phyloP scores from a whole-genome alignment of 2,329 filamentous ascomycete genomes.

The Aquanectria penicillioides region DNA sequence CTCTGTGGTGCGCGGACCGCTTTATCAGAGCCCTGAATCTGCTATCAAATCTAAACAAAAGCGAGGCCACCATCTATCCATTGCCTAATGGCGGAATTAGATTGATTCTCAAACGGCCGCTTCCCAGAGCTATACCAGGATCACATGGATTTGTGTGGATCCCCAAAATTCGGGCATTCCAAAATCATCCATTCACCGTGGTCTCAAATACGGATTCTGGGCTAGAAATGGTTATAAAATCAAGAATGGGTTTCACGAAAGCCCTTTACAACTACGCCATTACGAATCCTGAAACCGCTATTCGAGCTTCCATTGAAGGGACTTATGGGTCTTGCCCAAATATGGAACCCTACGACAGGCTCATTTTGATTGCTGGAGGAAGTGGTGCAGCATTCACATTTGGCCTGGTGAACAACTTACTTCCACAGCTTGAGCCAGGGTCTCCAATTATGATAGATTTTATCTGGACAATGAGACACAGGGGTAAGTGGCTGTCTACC shows the following conservation, averaged over 20 bases:
- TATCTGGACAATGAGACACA: conserved; percentile 27
- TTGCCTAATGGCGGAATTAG: conserved; percentile 57
- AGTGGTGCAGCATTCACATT: conserved; percentile 40
- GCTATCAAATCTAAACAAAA: conserved; percentile 7
- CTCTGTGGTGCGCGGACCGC: conserved; percentile 57
- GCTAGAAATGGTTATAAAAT: conserved; percentile 61
- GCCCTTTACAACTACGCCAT: conserved; percentile 58
- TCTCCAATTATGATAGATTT: conserved; percentile 14
- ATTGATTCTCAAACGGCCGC: conserved; percentile 56
- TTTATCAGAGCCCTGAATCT: conserved; percentile 46
- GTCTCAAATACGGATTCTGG: conserved; percentile 51
- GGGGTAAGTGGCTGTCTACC: too few relatives aligned
- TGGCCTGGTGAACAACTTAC: conserved; percentile 23
- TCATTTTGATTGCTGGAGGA: conserved; percentile 38
- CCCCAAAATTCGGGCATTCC: conserved; percentile 58
- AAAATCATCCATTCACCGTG: conserved; percentile 67
- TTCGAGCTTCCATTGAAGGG: conserved; percentile 62
- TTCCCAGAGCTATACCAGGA: conserved; percentile 41
- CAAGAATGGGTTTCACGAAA: conserved; percentile 62
- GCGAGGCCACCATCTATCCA: conserved; percentile 50
- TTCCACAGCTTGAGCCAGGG: conserved; percentile 1
- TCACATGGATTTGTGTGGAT: conserved; percentile 66
- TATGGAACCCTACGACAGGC: conserved; percentile 42
- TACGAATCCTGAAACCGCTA: conserved; percentile 52
- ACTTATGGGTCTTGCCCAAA: conserved; percentile 64